Conservation (phyloP, 176 grass and related monocot species). For the Chloris gayana region DNA sequence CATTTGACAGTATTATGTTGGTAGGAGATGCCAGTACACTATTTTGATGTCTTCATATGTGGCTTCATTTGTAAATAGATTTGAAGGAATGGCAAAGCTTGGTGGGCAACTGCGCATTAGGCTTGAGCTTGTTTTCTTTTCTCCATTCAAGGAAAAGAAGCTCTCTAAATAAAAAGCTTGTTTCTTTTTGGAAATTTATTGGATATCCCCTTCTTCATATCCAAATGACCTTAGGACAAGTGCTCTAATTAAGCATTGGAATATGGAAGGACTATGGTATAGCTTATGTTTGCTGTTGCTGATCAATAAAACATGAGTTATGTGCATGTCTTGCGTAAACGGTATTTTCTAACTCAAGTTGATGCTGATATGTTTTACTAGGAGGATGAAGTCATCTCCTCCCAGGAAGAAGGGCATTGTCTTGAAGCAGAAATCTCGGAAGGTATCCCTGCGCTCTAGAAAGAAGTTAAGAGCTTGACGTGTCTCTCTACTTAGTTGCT, state of each 20-base stretch:
- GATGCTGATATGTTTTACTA: conserved; percentile 2
- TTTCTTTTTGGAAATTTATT: neutral
- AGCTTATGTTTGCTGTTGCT: conserved; percentile 1
- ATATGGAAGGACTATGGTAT: neutral
- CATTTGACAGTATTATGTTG: neutral
- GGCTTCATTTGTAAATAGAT: neutral
- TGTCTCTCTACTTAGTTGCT: neutral
- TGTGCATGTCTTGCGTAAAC: neutral
- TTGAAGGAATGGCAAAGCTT: neutral
- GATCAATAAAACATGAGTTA: neutral
- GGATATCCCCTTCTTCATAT: neutral
- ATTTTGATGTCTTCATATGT: neutral
- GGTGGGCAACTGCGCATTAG: neutral
- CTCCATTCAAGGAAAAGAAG: neutral
- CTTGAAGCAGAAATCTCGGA: conserved; percentile 38
- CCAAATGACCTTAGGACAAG: neutral
- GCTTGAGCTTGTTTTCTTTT: neutral
- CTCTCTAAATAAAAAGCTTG: neutral
- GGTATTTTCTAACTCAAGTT: neutral
- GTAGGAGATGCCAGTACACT: neutral
- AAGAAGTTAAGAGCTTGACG: conserved; percentile 38
- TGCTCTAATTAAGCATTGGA: neutral
- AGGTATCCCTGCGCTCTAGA: conserved; percentile 24
- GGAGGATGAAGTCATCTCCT: conserved; percentile 33
- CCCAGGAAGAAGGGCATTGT: conserved; percentile 42